Evolutionary conservation across 805 yeast species (phyloP), one percentile per base, ranked within the genome.

Genomic region (Schwanniomyces sp.): DNA sequence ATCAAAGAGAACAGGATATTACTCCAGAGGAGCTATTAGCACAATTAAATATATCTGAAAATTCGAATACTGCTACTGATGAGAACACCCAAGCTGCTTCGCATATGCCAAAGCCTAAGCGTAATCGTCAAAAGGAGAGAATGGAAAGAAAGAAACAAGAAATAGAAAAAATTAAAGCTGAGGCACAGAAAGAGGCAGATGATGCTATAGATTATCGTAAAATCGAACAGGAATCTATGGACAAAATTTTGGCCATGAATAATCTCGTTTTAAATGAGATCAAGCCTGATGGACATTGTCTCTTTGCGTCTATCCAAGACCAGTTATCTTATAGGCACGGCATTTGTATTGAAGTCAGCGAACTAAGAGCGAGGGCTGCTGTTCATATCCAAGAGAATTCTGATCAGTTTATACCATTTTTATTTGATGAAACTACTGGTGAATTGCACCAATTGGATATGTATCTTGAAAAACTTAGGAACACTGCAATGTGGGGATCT

Each of bases 401-500:
- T 10, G 85, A 88, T 53, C 85, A 86, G 36, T 94, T 83, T 61
- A 68, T 80, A 4, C 97, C 97, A 12, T 92, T 86, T 58, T 66
- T 92, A 53, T 85, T 90, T 58, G 96, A 89, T 62, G 97, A 90
- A 54, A 72, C 69, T 11, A 86, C 91, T 1, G 75, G 84, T 73
- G 70, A 79, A 7, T 55, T 88, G 50, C 75, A 77, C 42, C 86
- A 87, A 52, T 66, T 91, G 26, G 84, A 79, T 34, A 80, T 80
- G 18, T 94, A 94, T 63, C 78, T 88, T 3, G 64, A 72, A 3
- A 85, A 84, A 52, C 75, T 92, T 48, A 86, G 79, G 49, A 72
- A 64, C n/a, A 89, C 96, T 0, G 84, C 96, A 0, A 80, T 88
- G 74, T 92, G 99, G 99, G 99, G 99, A 24, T 94, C 96, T 7